Percentiles rank a stretch among this genome's conserved stretches.
These are phyloP conservation scores for Globisporangium radiosum DNA, from an alignment of 352 stramenopile genomes.

Conservation along the genomic window DNA sequence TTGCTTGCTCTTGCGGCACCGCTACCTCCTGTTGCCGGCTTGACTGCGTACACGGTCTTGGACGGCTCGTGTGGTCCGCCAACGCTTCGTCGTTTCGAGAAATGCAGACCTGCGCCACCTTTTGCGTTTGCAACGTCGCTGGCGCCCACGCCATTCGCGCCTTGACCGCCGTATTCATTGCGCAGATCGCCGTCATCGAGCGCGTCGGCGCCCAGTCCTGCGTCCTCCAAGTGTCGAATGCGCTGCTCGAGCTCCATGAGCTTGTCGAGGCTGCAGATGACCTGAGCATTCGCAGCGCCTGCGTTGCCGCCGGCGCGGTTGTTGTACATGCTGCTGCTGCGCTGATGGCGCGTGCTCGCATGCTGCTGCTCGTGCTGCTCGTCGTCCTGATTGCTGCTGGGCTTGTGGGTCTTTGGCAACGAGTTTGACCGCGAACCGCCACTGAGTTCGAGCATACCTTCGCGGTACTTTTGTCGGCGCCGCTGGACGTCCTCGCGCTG, in stretches of 20 bases:
- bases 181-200: slow-evolving; percentile 23
- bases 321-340: slow-evolving; percentile 30
- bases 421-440: slow-evolving; percentile 20
- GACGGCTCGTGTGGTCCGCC: slow-evolving; percentile 34
- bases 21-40: slow-evolving; percentile 10
- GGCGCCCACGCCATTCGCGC: slow-evolving; percentile 18
- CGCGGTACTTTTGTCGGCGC: slow-evolving; percentile 52
- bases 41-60: slow-evolving; percentile 53
- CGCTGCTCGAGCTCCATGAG: slow-evolving; percentile 88
- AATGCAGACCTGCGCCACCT: slow-evolving; percentile 24
- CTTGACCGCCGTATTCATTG: slow-evolving; percentile 8
- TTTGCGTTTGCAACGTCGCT: slow-evolving; percentile 18
- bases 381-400: slow-evolving; percentile 39
- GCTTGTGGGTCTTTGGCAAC: slow-evolving; percentile 17
- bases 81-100: slow-evolving; percentile 43
- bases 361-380: slow-evolving; percentile 15
- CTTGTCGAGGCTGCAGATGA: slow-evolving; percentile 78
- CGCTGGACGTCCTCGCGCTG: slow-evolving; percentile 58
- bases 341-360: slow-evolving; percentile 8
- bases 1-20: slow-evolving; percentile 16
- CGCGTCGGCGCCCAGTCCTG: slow-evolving; percentile 35
- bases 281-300: slow-evolving; percentile 23
- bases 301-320: slow-evolving; percentile 10
- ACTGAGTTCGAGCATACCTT: slow-evolving; percentile 54
- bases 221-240: slow-evolving; percentile 79